Conservation (phyloP, 2,329 filamentous ascomycete species). For the Penicillium sp. region DNA sequence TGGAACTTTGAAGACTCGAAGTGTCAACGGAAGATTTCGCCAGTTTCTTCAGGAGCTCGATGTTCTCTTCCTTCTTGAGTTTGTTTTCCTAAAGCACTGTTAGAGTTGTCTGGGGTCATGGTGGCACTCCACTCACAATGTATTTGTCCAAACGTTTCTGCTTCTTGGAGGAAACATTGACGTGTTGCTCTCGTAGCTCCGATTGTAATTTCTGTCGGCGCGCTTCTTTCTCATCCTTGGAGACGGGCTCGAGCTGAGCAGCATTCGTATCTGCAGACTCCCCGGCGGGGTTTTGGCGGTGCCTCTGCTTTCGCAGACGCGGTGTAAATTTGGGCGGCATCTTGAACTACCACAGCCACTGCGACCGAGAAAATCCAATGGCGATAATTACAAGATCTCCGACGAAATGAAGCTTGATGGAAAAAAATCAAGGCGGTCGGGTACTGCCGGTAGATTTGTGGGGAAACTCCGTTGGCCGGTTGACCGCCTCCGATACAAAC, state of each 20-base stretch:
- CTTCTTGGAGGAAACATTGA: conserved; percentile 65
- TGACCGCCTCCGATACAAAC: conserved; percentile 14
- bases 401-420: conserved; percentile 5
- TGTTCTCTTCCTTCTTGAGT: conserved; percentile 89
- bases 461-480: conserved; percentile 3
- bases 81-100: conserved; percentile 70
- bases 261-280: conserved; percentile 50
- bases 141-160: conserved; percentile 70
- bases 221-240: conserved; percentile 57
- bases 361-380: conserved; percentile 14
- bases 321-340: conserved; percentile 54
- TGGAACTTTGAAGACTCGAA: conserved; percentile 75
- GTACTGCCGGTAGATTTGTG: conserved; percentile 19
- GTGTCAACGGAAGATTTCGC: conserved; percentile 80
- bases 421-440: conserved; percentile 29
- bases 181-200: conserved; percentile 56
- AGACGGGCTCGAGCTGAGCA: conserved; percentile 44
- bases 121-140: conserved; percentile 50
- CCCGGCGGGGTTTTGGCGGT: conserved; percentile 35
- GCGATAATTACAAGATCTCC: conserved; percentile 5
- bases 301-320: conserved; percentile 61
- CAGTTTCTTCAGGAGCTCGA: conserved; percentile 79
- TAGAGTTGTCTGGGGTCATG: conserved; percentile 13
- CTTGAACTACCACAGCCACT: conserved; percentile 16
- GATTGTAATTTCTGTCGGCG: conserved; percentile 55